phyloP scores from a whole-genome alignment of 2,329 filamentous ascomycete genomes.

The Fusarium falciforme region DNA sequence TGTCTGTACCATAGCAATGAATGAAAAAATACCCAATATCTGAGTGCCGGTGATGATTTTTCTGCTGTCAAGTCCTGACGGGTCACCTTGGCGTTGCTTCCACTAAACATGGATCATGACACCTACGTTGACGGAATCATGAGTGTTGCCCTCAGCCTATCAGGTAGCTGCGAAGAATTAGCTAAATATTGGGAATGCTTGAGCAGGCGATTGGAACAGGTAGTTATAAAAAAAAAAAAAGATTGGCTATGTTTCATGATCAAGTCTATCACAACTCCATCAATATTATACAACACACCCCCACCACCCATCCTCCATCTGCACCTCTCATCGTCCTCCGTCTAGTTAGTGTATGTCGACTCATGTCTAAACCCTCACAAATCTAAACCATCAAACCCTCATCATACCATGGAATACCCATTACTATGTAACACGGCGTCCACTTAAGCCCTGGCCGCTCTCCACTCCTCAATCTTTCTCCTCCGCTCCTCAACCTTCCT shows the following conservation, averaged over 20 bases:
- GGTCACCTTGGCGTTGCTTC: background rate
- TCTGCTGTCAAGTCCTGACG: background rate
- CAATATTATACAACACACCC: slow-evolving; percentile 29
- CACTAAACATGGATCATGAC: background rate
- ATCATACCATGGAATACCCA: background rate
- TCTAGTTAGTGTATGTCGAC: slow-evolving; percentile 21
- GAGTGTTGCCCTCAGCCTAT: background rate
- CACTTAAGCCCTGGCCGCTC: slow-evolving; percentile 46
- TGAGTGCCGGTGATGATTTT: background rate
- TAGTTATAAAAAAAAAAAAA: slow-evolving; percentile 6
- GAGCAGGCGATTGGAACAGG: background rate
- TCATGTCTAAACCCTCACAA: slow-evolving; percentile 23
- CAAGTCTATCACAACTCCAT: slow-evolving; percentile 30
- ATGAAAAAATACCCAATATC: slow-evolving; percentile 40
- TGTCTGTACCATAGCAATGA: slow-evolving; percentile 51
- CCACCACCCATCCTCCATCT: background rate
- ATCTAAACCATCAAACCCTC: slow-evolving; percentile 18
- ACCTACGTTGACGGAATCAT: background rate
- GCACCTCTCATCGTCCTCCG: background rate
- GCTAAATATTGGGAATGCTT: background rate
- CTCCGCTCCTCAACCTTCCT: slow-evolving; percentile 64
- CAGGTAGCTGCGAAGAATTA: background rate
- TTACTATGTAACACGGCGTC: slow-evolving; percentile 5
- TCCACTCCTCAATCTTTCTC: slow-evolving; percentile 61
- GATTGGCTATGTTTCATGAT: slow-evolving; percentile 23